phyloP scores from a whole-genome alignment of 2,329 filamentous ascomycete species.

The Cadophora sp. region DNA sequence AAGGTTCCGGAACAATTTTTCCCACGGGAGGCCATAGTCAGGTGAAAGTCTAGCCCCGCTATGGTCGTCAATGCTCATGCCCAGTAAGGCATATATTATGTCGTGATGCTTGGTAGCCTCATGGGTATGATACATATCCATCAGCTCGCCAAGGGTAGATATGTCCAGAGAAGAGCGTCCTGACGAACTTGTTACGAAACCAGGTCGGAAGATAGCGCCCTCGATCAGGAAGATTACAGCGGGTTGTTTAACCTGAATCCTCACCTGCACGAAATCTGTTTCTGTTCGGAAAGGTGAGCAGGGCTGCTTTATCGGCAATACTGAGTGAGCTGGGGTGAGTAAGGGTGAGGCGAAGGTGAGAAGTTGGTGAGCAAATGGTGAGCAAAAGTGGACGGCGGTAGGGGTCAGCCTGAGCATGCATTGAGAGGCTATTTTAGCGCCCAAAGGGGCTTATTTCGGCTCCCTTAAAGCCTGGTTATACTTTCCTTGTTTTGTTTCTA shows the following conservation, averaged over 20 bases:
- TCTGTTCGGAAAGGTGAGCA: conserved; percentile 15
- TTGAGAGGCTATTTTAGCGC: conserved; percentile 13
- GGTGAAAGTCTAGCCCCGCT: too few species aligned
- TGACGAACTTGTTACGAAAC: too few species aligned
- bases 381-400: background rate
- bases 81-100: too few species aligned
- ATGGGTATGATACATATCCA: too few species aligned
- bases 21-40: too few species aligned
- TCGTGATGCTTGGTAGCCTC: too few species aligned
- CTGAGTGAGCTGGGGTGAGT: conserved; percentile 6
- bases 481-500: background rate
- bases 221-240: too few species aligned
- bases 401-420: conserved; percentile 7
- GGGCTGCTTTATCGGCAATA: conserved; percentile 10
- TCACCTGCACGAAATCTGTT: conserved; percentile 15
- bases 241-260: conserved; percentile 16
- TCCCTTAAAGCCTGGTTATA: conserved; percentile 10
- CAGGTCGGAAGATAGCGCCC: too few species aligned
- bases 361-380: background rate
- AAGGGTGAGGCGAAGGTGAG: conserved; percentile 3
- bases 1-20: too few species aligned
- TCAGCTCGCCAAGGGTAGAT: too few species aligned
- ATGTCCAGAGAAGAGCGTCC: too few species aligned
- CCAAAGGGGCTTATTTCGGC: conserved; percentile 8
- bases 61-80: too few species aligned